Base-by-base conservation (phyloP, 345 rosid species). In the Camelina neglecta region DNA sequence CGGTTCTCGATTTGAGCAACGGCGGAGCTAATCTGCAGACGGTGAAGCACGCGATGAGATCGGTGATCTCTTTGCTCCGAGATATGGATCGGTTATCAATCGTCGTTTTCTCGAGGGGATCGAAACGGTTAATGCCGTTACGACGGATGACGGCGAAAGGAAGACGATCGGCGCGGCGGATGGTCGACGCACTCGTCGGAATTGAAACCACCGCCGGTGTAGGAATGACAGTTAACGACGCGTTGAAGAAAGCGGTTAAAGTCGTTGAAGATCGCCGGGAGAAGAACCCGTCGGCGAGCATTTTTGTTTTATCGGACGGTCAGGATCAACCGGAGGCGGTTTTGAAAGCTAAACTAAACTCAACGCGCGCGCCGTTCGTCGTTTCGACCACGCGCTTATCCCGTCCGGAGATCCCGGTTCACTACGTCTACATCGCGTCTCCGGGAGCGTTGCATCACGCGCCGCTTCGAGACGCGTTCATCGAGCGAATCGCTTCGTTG, bases 231-330 rank as follows among this genome's bases (percentile, higher is more conserved):
- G 87, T 84, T 2, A 86, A 67, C 75, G 97, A 92, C 79, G 98
- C 97, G 49, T 76, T 92, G 8, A 90, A 89, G 41, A 94, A 94
- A 79, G 97, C 97, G 23, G 92, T 86, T 44, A 92, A 92, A 62
- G 93, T 94, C 59, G 79, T 92, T 38, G 96, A 90, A 56, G 98
- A 94, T 80, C 91, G 98, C 44, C 83, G 96, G 13, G 88, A 86
- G 81, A 85, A 39, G 79, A 94, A 94, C 69, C 86, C 90, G n/a
- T 55, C 83, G 11, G 78, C 96, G 39, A 86, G 80, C 48, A 84
- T 94, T 18, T 60, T 90, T 36, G 79, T 92, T 54, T 57, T 92
- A 33, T 78, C 81, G 62, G 92, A 85, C 82, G 87, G 90, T 62
- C 87, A 82, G 7, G 81, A 84, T 78, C 82, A 81, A 24, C 73